Evolutionary conservation across 2,329 filamentous ascomycete species (phyloP).

Genomic region (Penicillium sclerotiorum): DNA sequence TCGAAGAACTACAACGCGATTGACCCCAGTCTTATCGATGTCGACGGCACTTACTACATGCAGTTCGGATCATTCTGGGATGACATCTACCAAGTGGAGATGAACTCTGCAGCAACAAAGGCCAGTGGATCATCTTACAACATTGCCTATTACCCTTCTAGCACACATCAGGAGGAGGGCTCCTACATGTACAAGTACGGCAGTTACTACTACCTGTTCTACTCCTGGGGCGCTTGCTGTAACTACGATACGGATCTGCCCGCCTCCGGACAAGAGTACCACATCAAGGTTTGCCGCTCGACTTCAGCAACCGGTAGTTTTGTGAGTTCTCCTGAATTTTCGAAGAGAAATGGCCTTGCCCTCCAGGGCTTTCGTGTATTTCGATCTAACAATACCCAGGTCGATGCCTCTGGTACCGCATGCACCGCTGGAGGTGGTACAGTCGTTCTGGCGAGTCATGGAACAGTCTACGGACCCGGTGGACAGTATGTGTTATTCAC

Average conservation of each 20-base stretch:
- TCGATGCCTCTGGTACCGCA: slow-evolving; percentile 56
- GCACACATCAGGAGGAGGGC: slow-evolving; percentile 59
- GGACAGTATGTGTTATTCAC: slow-evolving; percentile 57
- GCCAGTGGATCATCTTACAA: slow-evolving; percentile 45
- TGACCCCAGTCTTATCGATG: slow-evolving; percentile 57
- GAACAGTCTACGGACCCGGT: slow-evolving; percentile 65
- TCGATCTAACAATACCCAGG: slow-evolving; percentile 17
- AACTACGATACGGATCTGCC: slow-evolving; percentile 56
- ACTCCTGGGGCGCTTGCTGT: slow-evolving; percentile 64
- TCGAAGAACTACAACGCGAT: slow-evolving; percentile 61
- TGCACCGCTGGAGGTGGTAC: slow-evolving; percentile 64
- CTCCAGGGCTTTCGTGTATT: too few relatives aligned
- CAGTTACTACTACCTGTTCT: slow-evolving; percentile 67
- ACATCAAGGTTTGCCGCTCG: slow-evolving; percentile 66
- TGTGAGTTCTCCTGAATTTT: too few relatives aligned
- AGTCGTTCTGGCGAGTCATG: slow-evolving; percentile 62
- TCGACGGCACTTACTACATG: slow-evolving; percentile 49
- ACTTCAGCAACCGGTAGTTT: slow-evolving; percentile 56
- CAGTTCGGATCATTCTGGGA: slow-evolving; percentile 72
- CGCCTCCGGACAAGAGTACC: slow-evolving; percentile 63
- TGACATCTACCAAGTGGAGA: slow-evolving; percentile 62
- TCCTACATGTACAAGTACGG: slow-evolving; percentile 58
- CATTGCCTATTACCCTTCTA: slow-evolving; percentile 57
- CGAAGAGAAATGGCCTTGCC: too few relatives aligned
- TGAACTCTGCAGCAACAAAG: slow-evolving; percentile 42